phyloP scores from a whole-genome alignment of 2,329 filamentous ascomycete genomes.

The Sporothrix sp. region DNA sequence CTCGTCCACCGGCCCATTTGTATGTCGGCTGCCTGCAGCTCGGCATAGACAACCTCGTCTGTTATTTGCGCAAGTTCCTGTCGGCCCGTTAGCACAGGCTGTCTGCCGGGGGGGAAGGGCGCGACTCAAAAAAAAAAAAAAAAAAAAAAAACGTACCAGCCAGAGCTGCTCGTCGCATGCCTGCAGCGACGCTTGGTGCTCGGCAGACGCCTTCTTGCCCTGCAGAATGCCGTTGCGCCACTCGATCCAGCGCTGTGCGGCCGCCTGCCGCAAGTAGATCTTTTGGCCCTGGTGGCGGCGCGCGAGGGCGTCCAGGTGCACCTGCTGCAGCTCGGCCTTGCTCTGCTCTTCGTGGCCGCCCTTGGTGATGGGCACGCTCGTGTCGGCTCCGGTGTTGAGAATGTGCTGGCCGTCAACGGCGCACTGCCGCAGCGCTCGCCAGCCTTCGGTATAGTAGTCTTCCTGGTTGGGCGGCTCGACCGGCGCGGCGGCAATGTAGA shows the following conservation, averaged over 20 bases:
- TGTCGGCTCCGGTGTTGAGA: slow-evolving; percentile 54
- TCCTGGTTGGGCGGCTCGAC: slow-evolving; percentile 44
- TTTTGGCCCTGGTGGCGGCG: slow-evolving; percentile 55
- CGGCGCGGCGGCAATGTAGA: slow-evolving; percentile 49
- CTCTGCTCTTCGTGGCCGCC: slow-evolving; percentile 50
- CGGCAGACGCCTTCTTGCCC: slow-evolving; percentile 37
- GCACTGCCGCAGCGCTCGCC: slow-evolving; percentile 53
- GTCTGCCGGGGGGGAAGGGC: slow-evolving; percentile 4
- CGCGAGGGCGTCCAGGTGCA: slow-evolving; percentile 50
- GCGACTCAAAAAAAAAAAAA: neutral
- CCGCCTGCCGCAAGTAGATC: slow-evolving; percentile 52
- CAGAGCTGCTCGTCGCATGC: slow-evolving; percentile 49
- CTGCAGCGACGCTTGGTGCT: slow-evolving; percentile 38
- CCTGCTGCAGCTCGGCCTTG: slow-evolving; percentile 53
- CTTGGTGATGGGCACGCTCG: slow-evolving; percentile 41
- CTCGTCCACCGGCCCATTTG: slow-evolving; percentile 50
- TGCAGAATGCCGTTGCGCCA: slow-evolving; percentile 44
- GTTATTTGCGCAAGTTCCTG: slow-evolving; percentile 48
- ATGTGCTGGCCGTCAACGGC: slow-evolving; percentile 54
- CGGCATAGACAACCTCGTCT: slow-evolving; percentile 48
- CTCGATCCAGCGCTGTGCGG: slow-evolving; percentile 50
- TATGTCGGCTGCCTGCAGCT: slow-evolving; percentile 44
- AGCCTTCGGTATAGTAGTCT: slow-evolving; percentile 56
- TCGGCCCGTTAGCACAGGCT: neutral
- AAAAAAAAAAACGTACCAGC: slow-evolving; percentile 34